Percentiles rank a stretch among this genome's conserved stretches.
Conservation (phyloP, 441 rosid species). For the Lepidium campestre region DNA sequence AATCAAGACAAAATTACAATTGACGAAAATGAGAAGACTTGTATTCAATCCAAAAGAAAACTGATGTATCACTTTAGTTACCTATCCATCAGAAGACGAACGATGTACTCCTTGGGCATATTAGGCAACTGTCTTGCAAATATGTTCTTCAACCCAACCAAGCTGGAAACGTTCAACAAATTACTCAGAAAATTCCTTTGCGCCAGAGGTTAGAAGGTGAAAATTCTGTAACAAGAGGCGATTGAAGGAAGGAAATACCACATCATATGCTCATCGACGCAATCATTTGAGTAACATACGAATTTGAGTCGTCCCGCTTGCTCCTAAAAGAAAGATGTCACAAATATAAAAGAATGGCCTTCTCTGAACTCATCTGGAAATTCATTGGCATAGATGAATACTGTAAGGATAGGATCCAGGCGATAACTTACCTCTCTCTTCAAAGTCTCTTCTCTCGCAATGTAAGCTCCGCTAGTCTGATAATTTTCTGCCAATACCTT, state of each 20-base stretch:
- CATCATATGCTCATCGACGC: constrained; percentile 89
- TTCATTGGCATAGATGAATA: not conserved
- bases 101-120: constrained; percentile 99
- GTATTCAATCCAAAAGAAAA: not conserved
- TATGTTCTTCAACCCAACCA: constrained; percentile 97
- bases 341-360: constrained; percentile 6
- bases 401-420: not conserved
- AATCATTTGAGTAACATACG: constrained; percentile 76
- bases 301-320: constrained; percentile 91
- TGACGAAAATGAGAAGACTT: not conserved
- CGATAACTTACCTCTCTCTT: constrained; percentile 62
- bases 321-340: constrained; percentile 49
- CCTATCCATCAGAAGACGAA: constrained; percentile 99
- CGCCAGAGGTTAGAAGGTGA: not conserved
- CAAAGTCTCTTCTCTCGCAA: constrained; percentile 89
- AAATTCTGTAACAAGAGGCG: not conserved
- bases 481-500: constrained; percentile 86
- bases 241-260: constrained; percentile 55
- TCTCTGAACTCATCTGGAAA: not conserved
- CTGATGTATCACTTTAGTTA: constrained; percentile 18
- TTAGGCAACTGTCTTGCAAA: constrained; percentile 97
- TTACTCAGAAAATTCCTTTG: not conserved
- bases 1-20: not conserved
- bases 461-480: constrained; percentile 97
- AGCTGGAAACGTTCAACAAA: constrained; percentile 39